Conservation (phyloP, 306 rosid genomes). For the Styphnolobium japonicum region DNA sequence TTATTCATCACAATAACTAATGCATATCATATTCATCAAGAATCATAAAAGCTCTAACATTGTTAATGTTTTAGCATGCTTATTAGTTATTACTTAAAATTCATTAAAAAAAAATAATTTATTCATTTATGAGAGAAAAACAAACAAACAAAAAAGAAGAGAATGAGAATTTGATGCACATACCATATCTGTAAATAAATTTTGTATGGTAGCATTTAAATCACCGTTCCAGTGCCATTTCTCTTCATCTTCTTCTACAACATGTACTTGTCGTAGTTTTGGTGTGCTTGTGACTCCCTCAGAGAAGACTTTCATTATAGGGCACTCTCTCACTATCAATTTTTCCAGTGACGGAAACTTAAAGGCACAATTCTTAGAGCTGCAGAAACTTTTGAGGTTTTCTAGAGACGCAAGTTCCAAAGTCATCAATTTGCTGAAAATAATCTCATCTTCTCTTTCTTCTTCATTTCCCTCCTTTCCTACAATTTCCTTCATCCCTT, state of each 20-base stretch:
- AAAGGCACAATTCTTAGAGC: neutral
- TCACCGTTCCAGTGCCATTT: conserved; percentile 9
- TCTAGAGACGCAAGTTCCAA: neutral
- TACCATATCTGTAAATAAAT: conserved; percentile 13
- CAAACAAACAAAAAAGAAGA: neutral
- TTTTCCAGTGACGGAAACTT: conserved; percentile 8
- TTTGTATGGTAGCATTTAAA: conserved; percentile 11
- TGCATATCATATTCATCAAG: too few species aligned
- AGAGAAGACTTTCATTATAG: neutral
- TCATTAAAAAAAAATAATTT: neutral
- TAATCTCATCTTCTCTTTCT: neutral
- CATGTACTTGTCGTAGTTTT: neutral
- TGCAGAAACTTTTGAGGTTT: neutral
- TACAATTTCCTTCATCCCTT: neutral
- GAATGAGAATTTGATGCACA: neutral
- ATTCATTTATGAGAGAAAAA: too few species aligned
- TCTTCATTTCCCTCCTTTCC: neutral
- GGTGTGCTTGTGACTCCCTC: neutral
- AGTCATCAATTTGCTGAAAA: neutral
- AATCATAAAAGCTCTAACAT: too few species aligned
- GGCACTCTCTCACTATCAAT: neutral
- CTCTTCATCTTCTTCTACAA: neutral
- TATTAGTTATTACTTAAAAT: neutral
- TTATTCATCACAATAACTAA: too few species aligned
- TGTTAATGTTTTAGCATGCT: too few species aligned